Evolutionary conservation across 768 basidiomycete species (phyloP), one percentile per base, ranked within the genome.

Genomic region (Kwoniella mangroviensis): DNA sequence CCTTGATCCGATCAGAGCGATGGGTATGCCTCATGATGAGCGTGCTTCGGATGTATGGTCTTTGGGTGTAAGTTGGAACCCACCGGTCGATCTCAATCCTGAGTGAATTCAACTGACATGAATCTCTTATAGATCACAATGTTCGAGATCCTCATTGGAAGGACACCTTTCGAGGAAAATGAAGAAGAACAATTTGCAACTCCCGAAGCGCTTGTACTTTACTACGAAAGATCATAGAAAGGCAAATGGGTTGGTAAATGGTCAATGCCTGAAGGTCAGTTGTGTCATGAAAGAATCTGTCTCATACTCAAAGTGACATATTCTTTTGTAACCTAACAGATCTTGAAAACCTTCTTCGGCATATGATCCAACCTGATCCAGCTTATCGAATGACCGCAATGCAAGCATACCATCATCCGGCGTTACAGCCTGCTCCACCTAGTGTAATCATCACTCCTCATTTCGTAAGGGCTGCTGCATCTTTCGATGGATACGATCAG

Each of bases 121-220:
- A 62, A 58, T 91, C 72, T 92, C 91, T 90, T 52, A 22, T 72
- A 83, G 57, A 85, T 96, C 28, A 93, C 95, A 0, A 92, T 98
- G 82, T 99, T 97, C 81, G 96, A 99, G 83, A 92, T 99, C 70
- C 87, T 98, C 41, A 85, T 90, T 24, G 95, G 95, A 0, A 87
- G 96, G 11, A 98, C 96, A 1, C 94, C 95, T 1, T 98, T 98
- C 78, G 84, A 85, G 67, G 73, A 74, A 67, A 61, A 76, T 63
- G 92, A 94, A 81, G 80, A 91, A 72, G 92, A 95, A 77, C 87
- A 90, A 69, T 90, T 94, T 73, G 84, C 86, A 9, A 90, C 89
- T 15, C 89, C 90, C 75, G 92, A 91, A 53, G 91, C 93, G 73
- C 83, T 96, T 26, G 90, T 93, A 79, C 87, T 87, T 63, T 99